These are phyloP conservation scores for Komagataella ulmi DNA, from an alignment of 805 yeast species.

Conservation along the genomic window DNA sequence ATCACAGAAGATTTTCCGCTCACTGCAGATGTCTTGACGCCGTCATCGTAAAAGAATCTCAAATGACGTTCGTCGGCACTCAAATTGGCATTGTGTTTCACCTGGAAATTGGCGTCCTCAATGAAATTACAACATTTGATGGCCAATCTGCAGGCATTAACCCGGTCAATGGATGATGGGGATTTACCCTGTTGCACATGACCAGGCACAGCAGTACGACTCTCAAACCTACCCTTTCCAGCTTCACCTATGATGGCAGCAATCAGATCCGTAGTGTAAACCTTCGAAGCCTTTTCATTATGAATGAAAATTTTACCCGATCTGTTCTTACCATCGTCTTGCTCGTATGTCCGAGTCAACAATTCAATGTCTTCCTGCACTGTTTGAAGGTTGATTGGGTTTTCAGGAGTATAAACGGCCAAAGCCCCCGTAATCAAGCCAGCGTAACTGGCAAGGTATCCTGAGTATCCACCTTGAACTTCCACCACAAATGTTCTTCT, in stretches of 20 bases:
- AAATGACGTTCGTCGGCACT: conserved; percentile 14
- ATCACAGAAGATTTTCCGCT: conserved; percentile 16
- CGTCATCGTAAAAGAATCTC: conserved; percentile 37
- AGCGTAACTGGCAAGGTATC: conserved; percentile 59
- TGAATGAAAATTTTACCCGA: conserved; percentile 60
- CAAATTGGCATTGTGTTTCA: background rate
- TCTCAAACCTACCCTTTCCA: conserved; percentile 54
- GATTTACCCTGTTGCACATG: conserved; percentile 79
- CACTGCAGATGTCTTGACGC: conserved; percentile 30
- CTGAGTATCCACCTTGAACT: conserved; percentile 79
- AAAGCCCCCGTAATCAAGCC: conserved; percentile 62
- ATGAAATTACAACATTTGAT: conserved; percentile 58
- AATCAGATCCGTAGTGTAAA: conserved; percentile 52
- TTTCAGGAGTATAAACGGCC: conserved; percentile 69
- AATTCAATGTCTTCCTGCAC: conserved; percentile 42
- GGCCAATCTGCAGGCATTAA: conserved; percentile 60
- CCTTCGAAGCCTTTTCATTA: conserved; percentile 55
- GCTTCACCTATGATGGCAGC: conserved; percentile 60
- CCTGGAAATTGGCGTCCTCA: conserved; percentile 22
- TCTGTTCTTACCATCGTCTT: conserved; percentile 49
- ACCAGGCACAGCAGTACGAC: conserved; percentile 74
- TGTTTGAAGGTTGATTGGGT: conserved; percentile 34
- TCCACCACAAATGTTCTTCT: conserved; percentile 72
- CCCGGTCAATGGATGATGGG: conserved; percentile 70
- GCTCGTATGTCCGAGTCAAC: conserved; percentile 43